Conservation (phyloP, 345 rosid species). For the Eutrema japonicum region DNA sequence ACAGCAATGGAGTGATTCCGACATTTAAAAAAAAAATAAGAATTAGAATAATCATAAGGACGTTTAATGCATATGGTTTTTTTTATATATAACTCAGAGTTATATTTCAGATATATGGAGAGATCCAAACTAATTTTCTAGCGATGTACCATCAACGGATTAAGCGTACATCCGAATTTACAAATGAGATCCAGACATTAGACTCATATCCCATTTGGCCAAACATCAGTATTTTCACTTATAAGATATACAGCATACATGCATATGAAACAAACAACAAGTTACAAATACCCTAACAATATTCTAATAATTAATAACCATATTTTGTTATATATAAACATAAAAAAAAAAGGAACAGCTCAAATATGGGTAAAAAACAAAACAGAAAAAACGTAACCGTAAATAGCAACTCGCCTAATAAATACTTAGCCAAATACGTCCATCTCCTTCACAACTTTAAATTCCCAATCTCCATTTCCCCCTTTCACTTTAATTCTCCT, state of each 20-base stretch:
- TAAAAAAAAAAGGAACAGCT: neutral
- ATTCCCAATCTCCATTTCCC: conserved; percentile 21
- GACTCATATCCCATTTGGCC: too few relatives aligned
- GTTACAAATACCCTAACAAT: conserved; percentile 20
- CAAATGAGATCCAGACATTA: too few relatives aligned
- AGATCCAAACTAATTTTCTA: too few relatives aligned
- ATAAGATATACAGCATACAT: neutral
- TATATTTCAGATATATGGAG: too few relatives aligned
- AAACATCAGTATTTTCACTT: too few relatives aligned
- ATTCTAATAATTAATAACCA: conserved; percentile 10
- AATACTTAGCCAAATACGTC: neutral
- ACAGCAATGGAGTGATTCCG: neutral
- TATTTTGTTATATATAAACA: neutral
- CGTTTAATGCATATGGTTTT: neutral
- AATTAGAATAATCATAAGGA: neutral
- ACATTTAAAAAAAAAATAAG: too few relatives aligned
- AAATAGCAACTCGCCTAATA: conserved; percentile 16
- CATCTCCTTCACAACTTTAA: conserved; percentile 26
- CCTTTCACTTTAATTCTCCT: conserved; percentile 6
- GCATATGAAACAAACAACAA: conserved; percentile 1
- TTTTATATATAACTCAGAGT: too few relatives aligned
- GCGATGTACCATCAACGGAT: too few relatives aligned
- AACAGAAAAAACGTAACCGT: neutral
- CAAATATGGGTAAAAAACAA: neutral
- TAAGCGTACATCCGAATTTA: too few relatives aligned